phyloP scores from a whole-genome alignment of 805 yeast species.

The Debaryomyces prosopidis region DNA sequence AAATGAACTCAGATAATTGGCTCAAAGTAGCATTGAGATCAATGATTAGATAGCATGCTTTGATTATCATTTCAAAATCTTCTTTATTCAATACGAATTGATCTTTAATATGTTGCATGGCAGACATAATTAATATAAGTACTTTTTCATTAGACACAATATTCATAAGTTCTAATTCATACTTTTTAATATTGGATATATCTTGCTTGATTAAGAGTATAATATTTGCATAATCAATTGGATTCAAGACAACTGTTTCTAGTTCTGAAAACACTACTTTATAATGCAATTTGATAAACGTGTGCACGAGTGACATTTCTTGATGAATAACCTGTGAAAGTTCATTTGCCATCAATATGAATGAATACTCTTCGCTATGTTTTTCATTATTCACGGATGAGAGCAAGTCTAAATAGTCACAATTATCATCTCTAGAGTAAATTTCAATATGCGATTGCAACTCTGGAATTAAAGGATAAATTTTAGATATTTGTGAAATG shows the following conservation, averaged over 20 bases:
- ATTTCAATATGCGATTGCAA: slow-evolving; percentile 19
- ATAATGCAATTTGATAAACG: slow-evolving; percentile 54
- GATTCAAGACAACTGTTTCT: slow-evolving; percentile 58
- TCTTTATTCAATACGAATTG: slow-evolving; percentile 21
- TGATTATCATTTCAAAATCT: slow-evolving; percentile 38
- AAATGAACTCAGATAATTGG: slow-evolving; percentile 52
- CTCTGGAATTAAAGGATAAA: slow-evolving; percentile 23
- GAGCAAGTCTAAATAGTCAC: slow-evolving; percentile 32
- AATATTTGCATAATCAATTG: slow-evolving; percentile 59
- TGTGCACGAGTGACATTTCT: slow-evolving; percentile 53
- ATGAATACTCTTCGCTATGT: slow-evolving; percentile 45
- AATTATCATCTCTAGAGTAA: slow-evolving; percentile 21
- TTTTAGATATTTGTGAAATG: slow-evolving; percentile 19
- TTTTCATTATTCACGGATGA: slow-evolving; percentile 27
- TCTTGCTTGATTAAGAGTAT: slow-evolving; percentile 54
- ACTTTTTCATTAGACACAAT: slow-evolving; percentile 64
- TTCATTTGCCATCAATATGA: slow-evolving; percentile 55
- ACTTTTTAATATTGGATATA: slow-evolving; percentile 25
- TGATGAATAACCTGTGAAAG: slow-evolving; percentile 52
- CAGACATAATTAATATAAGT: slow-evolving; percentile 73
- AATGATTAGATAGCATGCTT: slow-evolving; percentile 49
- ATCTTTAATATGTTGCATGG: slow-evolving; percentile 47
- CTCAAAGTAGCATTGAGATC: slow-evolving; percentile 44
- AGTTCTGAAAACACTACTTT: slow-evolving; percentile 70
- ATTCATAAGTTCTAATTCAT: slow-evolving; percentile 36